phyloP scores from a whole-genome alignment of 805 yeast species.

The Metschnikowia noctiluminum region DNA sequence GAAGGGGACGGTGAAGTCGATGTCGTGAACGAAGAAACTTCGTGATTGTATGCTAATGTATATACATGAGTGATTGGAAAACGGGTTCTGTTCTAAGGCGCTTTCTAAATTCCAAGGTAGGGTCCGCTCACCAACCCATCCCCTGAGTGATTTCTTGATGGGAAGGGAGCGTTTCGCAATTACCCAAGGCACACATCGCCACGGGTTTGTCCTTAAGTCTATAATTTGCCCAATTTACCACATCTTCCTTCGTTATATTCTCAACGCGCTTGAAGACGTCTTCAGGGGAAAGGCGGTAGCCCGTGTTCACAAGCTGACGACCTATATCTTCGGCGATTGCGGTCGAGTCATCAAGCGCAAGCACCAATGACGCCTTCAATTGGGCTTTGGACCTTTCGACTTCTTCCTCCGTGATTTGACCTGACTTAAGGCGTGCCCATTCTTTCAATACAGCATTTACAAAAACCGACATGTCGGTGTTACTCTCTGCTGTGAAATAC shows the following conservation, averaged over 20 bases:
- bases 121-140: conserved; percentile 21
- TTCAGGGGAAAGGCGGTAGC: conserved; percentile 68
- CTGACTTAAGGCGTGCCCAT: conserved; percentile 82
- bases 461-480: conserved; percentile 60
- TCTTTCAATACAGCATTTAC: conserved; percentile 76
- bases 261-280: conserved; percentile 75
- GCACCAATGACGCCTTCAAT: conserved; percentile 83
- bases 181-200: conserved; percentile 90
- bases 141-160: conserved; percentile 52
- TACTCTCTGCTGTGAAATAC: conserved; percentile 80
- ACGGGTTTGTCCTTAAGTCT: conserved; percentile 73
- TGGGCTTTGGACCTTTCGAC: conserved; percentile 94
- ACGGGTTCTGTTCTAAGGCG: no score
- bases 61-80: no score
- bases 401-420: conserved; percentile 77
- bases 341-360: conserved; percentile 91
- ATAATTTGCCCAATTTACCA: conserved; percentile 84
- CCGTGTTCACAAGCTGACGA: conserved; percentile 93
- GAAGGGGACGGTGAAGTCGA: conserved; percentile 31
- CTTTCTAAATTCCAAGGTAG: no score
- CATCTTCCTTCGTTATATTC: conserved; percentile 71
- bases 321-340: conserved; percentile 98
- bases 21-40: conserved; percentile 16
- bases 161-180: conserved; percentile 67
- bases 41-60: background rate